A percentile compares a stretch with the other conserved stretches of the same genome.
Evolutionary conservation across 2,329 filamentous ascomycete genomes (phyloP).

Genomic region (Nemania sp.): DNA sequence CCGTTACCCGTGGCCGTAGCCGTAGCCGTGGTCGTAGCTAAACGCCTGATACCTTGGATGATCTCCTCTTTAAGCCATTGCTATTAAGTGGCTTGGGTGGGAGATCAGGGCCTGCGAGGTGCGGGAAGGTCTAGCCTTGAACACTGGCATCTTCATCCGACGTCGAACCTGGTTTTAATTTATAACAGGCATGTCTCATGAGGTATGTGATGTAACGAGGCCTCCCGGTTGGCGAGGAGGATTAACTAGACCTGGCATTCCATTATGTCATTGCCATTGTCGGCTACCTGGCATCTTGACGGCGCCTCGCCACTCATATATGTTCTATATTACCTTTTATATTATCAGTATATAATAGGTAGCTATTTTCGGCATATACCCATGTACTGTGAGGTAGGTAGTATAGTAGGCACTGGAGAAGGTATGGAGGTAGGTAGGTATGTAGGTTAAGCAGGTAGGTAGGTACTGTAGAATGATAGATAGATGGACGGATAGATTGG

Average conservation of each 20-base stretch:
- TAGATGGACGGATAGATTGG: not conserved
- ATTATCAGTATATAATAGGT: conserved; percentile 1
- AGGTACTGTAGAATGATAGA: not conserved
- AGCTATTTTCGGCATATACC: conserved; percentile 1
- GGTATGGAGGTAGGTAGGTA: not conserved
- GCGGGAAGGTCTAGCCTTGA: conserved; percentile 6
- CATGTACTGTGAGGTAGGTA: too few species aligned
- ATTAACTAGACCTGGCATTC: not conserved
- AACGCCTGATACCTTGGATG: conserved; percentile 3
- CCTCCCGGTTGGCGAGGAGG: conserved; percentile 11
- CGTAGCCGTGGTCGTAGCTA: not conserved
- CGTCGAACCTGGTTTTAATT: conserved; percentile 21
- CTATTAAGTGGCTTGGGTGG: not conserved
- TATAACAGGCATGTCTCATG: conserved; percentile 24
- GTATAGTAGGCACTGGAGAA: not conserved
- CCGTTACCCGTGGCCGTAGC: too few species aligned
- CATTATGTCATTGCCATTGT: conserved; percentile 2
- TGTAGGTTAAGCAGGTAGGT: not conserved
- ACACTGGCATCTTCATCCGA: conserved; percentile 19
- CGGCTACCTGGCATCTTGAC: conserved; percentile 12
- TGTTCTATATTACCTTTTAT: conserved; percentile 11
- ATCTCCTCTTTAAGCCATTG: conserved; percentile 4
- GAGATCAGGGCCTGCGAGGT: not conserved
- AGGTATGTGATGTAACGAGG: conserved; percentile 19
- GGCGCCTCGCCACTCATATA: not conserved